These are phyloP conservation scores for Picochlorum sp. DNA, from an alignment of 139 green algal species.

Conservation along the genomic window DNA sequence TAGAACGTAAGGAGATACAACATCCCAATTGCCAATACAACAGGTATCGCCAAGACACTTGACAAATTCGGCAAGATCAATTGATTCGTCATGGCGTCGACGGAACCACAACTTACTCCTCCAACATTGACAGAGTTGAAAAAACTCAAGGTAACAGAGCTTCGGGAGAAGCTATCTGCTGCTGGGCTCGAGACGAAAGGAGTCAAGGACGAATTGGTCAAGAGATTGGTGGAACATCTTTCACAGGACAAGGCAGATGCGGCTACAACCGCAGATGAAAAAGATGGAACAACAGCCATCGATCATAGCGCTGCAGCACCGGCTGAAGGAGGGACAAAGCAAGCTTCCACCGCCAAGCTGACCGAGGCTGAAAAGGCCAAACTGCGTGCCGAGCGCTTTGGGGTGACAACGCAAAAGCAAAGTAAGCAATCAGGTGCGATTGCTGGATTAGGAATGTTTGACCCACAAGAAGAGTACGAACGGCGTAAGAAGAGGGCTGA, in stretches of 20 bases:
- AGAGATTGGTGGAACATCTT: slow-evolving; percentile 15
- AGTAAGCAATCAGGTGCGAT: slow-evolving; percentile 10
- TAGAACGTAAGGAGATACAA: too few relatives aligned
- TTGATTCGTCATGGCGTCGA: neutral
- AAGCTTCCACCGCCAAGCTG: neutral
- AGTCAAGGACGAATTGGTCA: slow-evolving; percentile 34
- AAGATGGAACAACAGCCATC: neutral
- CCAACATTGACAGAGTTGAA: slow-evolving; percentile 5
- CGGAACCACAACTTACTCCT: neutral
- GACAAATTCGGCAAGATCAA: too few relatives aligned
- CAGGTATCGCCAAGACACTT: too few relatives aligned
- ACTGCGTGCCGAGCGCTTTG: slow-evolving; percentile 23
- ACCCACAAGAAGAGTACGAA: slow-evolving; percentile 25
- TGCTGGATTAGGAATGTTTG: slow-evolving; percentile 23
- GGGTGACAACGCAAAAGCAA: neutral
- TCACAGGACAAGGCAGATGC: neutral
- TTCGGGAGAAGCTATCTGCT: slow-evolving; percentile 25
- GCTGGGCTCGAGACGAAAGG: slow-evolving; percentile 28
- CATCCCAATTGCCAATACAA: too few relatives aligned
- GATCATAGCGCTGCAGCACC: neutral
- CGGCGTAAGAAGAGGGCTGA: slow-evolving; percentile 29
- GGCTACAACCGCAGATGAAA: neutral
- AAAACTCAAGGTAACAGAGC: slow-evolving; percentile 31
- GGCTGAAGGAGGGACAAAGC: neutral
- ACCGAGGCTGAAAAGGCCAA: slow-evolving; percentile 19